A percentile compares a stretch with the other conserved stretches of the same genome.
Evolutionary conservation across 768 basidiomycete species (phyloP).

Genomic region (Exidia glandulosa): DNA sequence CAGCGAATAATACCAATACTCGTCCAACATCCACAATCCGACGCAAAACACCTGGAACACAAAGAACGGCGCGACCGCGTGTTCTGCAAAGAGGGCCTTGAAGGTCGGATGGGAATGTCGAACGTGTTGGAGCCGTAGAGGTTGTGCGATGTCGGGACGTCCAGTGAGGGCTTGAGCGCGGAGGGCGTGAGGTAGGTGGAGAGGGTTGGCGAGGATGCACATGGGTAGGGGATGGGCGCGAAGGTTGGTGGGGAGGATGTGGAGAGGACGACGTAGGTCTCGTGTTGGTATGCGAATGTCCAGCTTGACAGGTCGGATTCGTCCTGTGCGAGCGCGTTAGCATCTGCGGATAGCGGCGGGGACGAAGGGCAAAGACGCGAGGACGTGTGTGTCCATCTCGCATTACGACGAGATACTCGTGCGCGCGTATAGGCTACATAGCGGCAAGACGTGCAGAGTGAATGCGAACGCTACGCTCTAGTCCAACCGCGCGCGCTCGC

Average conservation of each 20-base stretch:
- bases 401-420: too few species aligned
- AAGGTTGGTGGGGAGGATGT: slow-evolving; percentile 52
- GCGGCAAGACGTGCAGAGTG: too few species aligned
- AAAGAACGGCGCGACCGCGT: slow-evolving; percentile 97
- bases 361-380: too few species aligned
- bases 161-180: slow-evolving; percentile 41
- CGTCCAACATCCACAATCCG: slow-evolving; percentile 92
- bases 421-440: too few species aligned
- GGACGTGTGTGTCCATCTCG: too few species aligned
- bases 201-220: slow-evolving; percentile 28
- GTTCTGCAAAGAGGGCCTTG: slow-evolving; percentile 81
- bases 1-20: slow-evolving; percentile 97
- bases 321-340: too few species aligned
- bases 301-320: slow-evolving; percentile 57
- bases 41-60: slow-evolving; percentile 99
- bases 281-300: slow-evolving; percentile 89
- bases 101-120: slow-evolving; percentile 94
- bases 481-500: too few species aligned
- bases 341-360: too few species aligned
- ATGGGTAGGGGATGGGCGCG: slow-evolving; percentile 79
- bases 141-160: slow-evolving; percentile 40
- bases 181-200: too few species aligned
- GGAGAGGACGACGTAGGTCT: slow-evolving; percentile 68
- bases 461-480: too few species aligned
- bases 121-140: slow-evolving; percentile 92